These are phyloP conservation scores for Salinomyces thailandicus DNA, from an alignment of 2,329 filamentous ascomycete genomes.

Conservation along the genomic window DNA sequence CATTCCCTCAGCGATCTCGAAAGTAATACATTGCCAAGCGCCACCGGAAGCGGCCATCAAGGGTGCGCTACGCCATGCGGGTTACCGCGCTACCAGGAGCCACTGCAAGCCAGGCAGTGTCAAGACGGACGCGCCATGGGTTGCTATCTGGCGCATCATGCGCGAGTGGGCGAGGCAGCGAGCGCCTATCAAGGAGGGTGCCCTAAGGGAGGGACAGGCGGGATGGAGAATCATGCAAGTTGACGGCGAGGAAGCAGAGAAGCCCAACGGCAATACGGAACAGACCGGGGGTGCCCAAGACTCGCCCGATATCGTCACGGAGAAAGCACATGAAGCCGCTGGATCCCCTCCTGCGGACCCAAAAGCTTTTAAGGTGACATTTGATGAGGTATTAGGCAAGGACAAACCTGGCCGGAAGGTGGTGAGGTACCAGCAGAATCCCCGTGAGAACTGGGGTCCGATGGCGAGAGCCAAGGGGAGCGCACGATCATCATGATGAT, in stretches of 20 bases:
- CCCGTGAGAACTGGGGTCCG: conserved; percentile 87
- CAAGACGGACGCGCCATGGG: conserved; percentile 89
- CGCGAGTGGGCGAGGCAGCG: conserved; percentile 81
- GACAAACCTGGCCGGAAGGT: conserved; percentile 56
- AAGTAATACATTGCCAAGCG: conserved; percentile 66
- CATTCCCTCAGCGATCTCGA: conserved; percentile 62
- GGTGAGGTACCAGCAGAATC: conserved; percentile 82
- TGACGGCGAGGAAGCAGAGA: conserved; percentile 25
- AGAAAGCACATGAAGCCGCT: conserved; percentile 5
- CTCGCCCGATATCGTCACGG: conserved; percentile 12
- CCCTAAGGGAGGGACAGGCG: conserved; percentile 58
- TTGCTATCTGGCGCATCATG: conserved; percentile 84
- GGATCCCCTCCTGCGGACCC: conserved; percentile 11
- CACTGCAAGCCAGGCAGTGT: conserved; percentile 84
- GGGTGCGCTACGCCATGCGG: conserved; percentile 69
- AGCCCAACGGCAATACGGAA: conserved; percentile 14
- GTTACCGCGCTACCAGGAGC: conserved; percentile 73
- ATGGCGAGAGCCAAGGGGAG: conserved; percentile 45
- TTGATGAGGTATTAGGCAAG: conserved; percentile 69
- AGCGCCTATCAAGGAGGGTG: conserved; percentile 62
- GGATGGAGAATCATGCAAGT: conserved; percentile 53
- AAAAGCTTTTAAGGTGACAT: conserved; percentile 52
- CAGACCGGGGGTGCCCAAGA: conserved; percentile 3
- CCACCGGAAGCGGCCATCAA: conserved; percentile 70
- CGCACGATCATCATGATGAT: conserved; percentile 28